Base-by-base conservation (phyloP, 495 filamentous ascomycete species). In the Tuber borchii region DNA sequence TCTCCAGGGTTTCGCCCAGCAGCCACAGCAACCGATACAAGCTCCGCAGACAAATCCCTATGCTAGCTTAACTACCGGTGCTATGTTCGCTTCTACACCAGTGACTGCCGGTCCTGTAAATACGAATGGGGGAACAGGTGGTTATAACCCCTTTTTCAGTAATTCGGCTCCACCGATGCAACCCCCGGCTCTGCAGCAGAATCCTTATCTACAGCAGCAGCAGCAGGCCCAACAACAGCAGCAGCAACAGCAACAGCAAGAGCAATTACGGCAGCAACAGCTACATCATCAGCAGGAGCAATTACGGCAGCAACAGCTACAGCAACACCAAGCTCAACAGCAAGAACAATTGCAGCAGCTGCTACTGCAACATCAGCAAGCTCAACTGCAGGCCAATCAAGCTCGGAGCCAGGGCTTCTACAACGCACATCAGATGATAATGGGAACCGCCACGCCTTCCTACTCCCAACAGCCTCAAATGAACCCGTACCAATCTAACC, bases 21-120 rank as follows among this genome's bases (percentile, higher is more conserved):
- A 74, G n/a, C 77, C 84, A 51, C 88, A 87, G 74, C 86, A 86
- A 73, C 87, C 86, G 76, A 85, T 85, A 72, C 87, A 87, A 72
- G 79, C 82, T n/a, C 69, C 68, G 16, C 71, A 76, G 17, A 78
- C 56, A 34, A 79, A 79, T 69, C 78, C 78, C 22, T 79, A 79
- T 69, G 74, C 78, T 45, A 71, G 71, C 31, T n/a, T 69, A 10
- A 65, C 51, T 16, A 70, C 74, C 10, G 69, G 48, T 26, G 42
- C 40, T 22, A 17, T 71, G 31, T 44, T 75, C 71, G 40, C 43
- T 39, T 14, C 75, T 9, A 16, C 75, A 26, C 71, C 61, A 40
- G 17, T 22, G 6, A n/a, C 22, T 31, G 1, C 78, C 80, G 45
- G 85, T 85, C 31, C 77, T 76, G 14, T 85, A 84, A 70, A 79